These are phyloP conservation scores for Diddensiella transvaalensis DNA, from an alignment of 805 yeast species.

Conservation along the genomic window DNA sequence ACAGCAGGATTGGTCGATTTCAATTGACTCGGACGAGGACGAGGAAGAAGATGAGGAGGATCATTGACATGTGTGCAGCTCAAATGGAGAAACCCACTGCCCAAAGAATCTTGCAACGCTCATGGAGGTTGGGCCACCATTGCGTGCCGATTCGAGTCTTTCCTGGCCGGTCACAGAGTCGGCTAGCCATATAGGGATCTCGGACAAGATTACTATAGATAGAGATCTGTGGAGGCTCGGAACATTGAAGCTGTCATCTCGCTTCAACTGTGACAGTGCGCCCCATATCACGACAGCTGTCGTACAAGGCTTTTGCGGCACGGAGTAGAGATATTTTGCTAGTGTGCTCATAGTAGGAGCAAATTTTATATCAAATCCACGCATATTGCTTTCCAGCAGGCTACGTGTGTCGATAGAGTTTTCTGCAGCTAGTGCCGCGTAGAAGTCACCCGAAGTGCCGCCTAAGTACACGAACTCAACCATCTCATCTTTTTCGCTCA, in stretches of 20 bases:
- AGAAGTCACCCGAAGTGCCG: neutral
- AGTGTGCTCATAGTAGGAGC: neutral
- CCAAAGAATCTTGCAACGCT: neutral
- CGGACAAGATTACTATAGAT: constrained; percentile 3
- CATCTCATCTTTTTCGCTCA: neutral
- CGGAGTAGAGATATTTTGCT: neutral
- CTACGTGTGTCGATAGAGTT: neutral
- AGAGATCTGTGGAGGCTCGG: constrained; percentile 1
- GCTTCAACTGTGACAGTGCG: constrained; percentile 2
- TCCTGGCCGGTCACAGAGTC: neutral
- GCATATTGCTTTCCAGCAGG: too few species aligned
- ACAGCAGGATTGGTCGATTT: constrained; percentile 18
- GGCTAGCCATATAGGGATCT: constrained; percentile 1
- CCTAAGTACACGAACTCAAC: neutral
- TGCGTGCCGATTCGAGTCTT: neutral
- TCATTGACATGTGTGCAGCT: constrained; percentile 1
- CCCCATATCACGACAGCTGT: constrained; percentile 7
- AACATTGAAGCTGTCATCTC: constrained; percentile 4
- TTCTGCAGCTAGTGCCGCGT: neutral
- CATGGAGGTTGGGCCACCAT: neutral
- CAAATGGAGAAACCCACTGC: constrained; percentile 1
- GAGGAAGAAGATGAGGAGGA: constrained; percentile 24
- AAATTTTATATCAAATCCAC: constrained; percentile 1
- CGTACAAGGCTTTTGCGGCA: neutral
- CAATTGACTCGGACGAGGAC: constrained; percentile 28